A percentile compares a stretch with the other conserved stretches of the same genome.
Conservation (phyloP, 2,329 filamentous ascomycete species). For the Akanthomyces muscarius region DNA sequence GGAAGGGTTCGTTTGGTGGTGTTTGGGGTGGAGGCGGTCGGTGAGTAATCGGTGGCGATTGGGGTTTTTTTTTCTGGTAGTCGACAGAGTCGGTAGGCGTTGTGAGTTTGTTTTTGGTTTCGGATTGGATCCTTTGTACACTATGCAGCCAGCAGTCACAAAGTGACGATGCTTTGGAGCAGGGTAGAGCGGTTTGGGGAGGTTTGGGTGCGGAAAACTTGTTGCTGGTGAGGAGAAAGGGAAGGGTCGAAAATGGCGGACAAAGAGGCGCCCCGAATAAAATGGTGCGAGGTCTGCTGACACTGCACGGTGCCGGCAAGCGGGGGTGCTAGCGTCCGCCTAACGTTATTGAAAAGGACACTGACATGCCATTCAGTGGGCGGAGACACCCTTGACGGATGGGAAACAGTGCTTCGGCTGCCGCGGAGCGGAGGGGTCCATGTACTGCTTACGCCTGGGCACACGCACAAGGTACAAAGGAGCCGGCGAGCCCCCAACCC, state of each 20-base stretch:
- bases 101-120: not conserved
- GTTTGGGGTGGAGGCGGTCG: not conserved
- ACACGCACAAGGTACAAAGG: not conserved
- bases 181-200: not conserved
- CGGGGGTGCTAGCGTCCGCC: not conserved
- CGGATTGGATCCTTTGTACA: not conserved
- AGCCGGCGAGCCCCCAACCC: not conserved
- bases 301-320: not conserved
- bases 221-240: not conserved
- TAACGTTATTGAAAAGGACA: too few species aligned
- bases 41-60: slow-evolving; percentile 9
- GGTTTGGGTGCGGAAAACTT: not conserved
- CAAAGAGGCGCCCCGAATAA: not conserved
- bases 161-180: slow-evolving; percentile 14
- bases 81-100: not conserved
- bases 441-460: not conserved
- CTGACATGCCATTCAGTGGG: not conserved
- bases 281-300: slow-evolving; percentile 16
- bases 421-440: not conserved
- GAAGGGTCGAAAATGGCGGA: not conserved
- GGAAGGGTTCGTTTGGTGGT: slow-evolving; percentile 17
- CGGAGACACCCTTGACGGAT: not conserved
- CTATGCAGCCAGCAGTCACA: slow-evolving; percentile 13
- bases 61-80: not conserved
- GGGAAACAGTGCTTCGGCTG: not conserved